These are phyloP conservation scores for Colletotrichum cordylinicola DNA, from an alignment of 2,329 filamentous ascomycete species.

Conservation along the genomic window DNA sequence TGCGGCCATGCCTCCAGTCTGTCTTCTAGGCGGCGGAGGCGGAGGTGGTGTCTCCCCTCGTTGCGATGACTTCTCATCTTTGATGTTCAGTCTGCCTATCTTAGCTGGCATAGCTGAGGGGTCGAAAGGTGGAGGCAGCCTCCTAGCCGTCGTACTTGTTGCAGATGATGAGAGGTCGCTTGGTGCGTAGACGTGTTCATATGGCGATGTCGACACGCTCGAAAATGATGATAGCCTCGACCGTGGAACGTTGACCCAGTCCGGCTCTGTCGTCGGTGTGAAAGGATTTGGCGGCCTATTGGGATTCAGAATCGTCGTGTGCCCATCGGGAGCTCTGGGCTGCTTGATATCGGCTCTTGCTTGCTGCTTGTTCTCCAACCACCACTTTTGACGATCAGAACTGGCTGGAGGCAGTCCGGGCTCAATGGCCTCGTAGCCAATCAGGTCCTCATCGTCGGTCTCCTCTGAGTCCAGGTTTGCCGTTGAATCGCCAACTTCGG, in stretches of 20 bases:
- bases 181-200: conserved; percentile 62
- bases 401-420: conserved; percentile 75
- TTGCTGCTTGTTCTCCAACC: conserved; percentile 73
- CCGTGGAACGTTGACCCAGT: conserved; percentile 78
- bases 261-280: conserved; percentile 72
- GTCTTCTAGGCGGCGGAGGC: conserved; percentile 51
- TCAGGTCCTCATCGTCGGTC: conserved; percentile 79
- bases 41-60: conserved; percentile 47
- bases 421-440: conserved; percentile 83
- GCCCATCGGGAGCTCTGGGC: conserved; percentile 56
- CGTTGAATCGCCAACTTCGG: conserved; percentile 68
- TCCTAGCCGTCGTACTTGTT: conserved; percentile 51
- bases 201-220: conserved; percentile 64
- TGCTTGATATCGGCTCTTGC: conserved; percentile 76
- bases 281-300: conserved; percentile 84
- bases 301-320: conserved; percentile 72
- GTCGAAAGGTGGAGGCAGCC: conserved; percentile 58
- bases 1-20: conserved; percentile 26
- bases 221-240: conserved; percentile 59
- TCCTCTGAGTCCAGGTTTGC: conserved; percentile 62
- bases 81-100: conserved; percentile 47
- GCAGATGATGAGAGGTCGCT: conserved; percentile 49
- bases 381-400: conserved; percentile 74
- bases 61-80: conserved; percentile 41
- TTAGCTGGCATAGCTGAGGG: conserved; percentile 51